Evolutionary conservation across 108 stramenopile species (phyloP).

Genomic region (Skeletonema menzelii): DNA sequence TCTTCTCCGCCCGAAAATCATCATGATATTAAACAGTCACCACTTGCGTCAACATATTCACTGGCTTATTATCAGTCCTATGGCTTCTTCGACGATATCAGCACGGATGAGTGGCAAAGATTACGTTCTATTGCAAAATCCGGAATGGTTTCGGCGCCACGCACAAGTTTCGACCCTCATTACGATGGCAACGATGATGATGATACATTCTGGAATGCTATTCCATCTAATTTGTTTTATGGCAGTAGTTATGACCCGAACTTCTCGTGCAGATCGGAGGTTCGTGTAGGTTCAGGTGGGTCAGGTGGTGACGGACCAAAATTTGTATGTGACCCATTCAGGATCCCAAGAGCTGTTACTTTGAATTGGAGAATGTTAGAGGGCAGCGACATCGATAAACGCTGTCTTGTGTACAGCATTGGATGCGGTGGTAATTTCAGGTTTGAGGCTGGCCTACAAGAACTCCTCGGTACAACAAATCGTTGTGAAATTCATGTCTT

Average conservation of each 20-base stretch:
- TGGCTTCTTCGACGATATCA: conserved; percentile 10
- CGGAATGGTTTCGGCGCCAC: background rate
- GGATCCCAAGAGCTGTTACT: conserved; percentile 4
- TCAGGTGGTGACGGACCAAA: conserved; percentile 42
- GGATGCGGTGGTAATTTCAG: conserved; percentile 47
- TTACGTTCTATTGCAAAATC: background rate
- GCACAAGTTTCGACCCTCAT: background rate
- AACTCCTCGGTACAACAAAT: conserved; percentile 8
- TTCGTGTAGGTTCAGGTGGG: conserved; percentile 5
- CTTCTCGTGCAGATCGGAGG: conserved; percentile 40
- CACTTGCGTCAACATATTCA: background rate
- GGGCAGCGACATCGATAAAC: background rate
- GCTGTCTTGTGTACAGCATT: conserved; percentile 47
- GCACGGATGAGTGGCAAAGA: background rate
- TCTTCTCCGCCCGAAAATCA: background rate
- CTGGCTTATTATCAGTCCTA: conserved; percentile 10
- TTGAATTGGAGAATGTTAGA: background rate
- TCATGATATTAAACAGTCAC: background rate
- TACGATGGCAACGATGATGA: background rate
- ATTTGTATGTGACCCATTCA: conserved; percentile 55
- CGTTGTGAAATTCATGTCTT: conserved; percentile 44
- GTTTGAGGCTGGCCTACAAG: conserved; percentile 40
- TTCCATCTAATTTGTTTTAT: conserved; percentile 4
- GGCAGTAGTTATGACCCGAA: conserved; percentile 48
- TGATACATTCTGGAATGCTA: conserved; percentile 1